Evolutionary conservation across 768 basidiomycete species (phyloP), one percentile per base, ranked within the genome.

Genomic region (Terana coerulea): DNA sequence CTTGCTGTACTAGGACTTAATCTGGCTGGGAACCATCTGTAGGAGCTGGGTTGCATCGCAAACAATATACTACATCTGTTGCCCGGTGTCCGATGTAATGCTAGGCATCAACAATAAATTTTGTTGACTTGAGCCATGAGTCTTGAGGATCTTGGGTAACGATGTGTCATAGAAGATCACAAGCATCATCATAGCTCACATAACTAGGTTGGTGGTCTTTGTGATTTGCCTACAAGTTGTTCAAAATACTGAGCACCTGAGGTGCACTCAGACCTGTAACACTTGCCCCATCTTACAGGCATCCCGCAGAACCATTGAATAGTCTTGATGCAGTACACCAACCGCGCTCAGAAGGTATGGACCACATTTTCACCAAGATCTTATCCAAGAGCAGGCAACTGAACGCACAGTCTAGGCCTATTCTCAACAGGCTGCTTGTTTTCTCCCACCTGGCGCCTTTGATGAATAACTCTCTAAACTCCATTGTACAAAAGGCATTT

Each of bases 281-380:
- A 52, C 29, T 52, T 52, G 6, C 51, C 51, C 51, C 51, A 52
- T 7, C 42, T 43, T 14, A 52, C 37, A 4, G 51, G 51, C 51
- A 52, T 52, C 2, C 51, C 51, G 43, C 51, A 52, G 3, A 43
- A 8, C 41, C 43, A 52, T 19, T 52, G 51, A 26, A 52, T n/a
- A 11, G 51, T 52, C 33, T 52, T 22, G n/a, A 52, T 3, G n/a
- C 51, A 44, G 31, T 52, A 52, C 4, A 45, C 19, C 3, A 43
- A 31, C 17, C 26, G 42, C 3, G 51, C 43, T 15, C 51, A 43
- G 24, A 52, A 52, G 41, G 51, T 52, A 33, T 52, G 51, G 2
- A 28, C 33, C 3, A 52, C 51, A 4, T 52, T 11, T 8, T 45
- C 9, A 2, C 51, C 51, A 5, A 25, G 17, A 4, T 15, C 21